Evolutionary conservation across 2,329 filamentous ascomycete species (phyloP).

Genomic region (Emericellopsis atlantica): DNA sequence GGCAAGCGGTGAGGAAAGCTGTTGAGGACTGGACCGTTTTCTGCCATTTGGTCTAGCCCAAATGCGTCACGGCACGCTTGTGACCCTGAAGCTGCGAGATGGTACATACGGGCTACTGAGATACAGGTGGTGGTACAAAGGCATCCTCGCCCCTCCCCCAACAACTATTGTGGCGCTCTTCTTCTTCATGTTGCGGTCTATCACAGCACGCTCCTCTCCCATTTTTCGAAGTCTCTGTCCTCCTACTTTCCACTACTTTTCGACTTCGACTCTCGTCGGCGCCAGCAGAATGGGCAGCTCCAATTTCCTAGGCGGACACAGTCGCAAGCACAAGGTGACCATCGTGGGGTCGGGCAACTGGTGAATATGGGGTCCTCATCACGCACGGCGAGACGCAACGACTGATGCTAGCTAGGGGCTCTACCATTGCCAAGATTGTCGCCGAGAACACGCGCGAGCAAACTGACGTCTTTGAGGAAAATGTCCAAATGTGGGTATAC

Average conservation of each 20-base stretch:
- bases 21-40: background rate
- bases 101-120: background rate
- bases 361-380: slow-evolving; percentile 27
- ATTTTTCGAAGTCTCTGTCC: background rate
- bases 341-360: slow-evolving; percentile 95
- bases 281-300: slow-evolving; percentile 17
- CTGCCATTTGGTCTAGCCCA: background rate
- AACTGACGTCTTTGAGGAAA: slow-evolving; percentile 68
- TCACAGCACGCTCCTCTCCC: background rate
- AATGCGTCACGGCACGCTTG: background rate
- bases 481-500: slow-evolving; percentile 98
- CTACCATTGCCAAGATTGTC: slow-evolving; percentile 92
- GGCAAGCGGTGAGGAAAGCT: slow-evolving; percentile 10
- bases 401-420: slow-evolving; percentile 50
- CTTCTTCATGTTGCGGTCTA: slow-evolving; percentile 1
- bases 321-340: slow-evolving; percentile 81
- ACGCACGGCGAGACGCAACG: background rate
- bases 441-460: slow-evolving; percentile 80
- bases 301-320: slow-evolving; percentile 30
- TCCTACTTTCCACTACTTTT: background rate
- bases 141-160: slow-evolving; percentile 1
- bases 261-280: slow-evolving; percentile 1
- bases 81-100: background rate
- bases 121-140: background rate
- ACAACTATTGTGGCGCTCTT: background rate